phyloP scores from a whole-genome alignment of 805 yeast genomes.

The Saccharomycopsis selenospora region DNA sequence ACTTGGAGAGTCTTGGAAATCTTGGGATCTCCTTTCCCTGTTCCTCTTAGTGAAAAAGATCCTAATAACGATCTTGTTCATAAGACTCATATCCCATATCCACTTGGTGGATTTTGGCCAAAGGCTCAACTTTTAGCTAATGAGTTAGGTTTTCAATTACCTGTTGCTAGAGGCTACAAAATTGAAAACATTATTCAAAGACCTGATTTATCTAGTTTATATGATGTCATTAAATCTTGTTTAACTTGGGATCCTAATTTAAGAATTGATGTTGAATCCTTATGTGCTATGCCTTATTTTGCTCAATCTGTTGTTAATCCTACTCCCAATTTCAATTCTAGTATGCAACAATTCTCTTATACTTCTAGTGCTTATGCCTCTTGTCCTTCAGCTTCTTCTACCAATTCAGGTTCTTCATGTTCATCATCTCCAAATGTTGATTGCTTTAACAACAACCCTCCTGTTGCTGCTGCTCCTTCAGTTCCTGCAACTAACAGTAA shows the following conservation, averaged over 20 bases:
- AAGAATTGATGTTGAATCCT: slow-evolving; percentile 45
- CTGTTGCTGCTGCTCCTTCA: too few relatives aligned
- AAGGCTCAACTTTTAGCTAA: slow-evolving; percentile 49
- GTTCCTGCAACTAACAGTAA: neutral
- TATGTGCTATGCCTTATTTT: slow-evolving; percentile 51
- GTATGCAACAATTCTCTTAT: neutral
- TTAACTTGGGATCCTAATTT: slow-evolving; percentile 72
- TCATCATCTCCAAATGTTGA: neutral
- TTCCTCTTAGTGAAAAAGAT: slow-evolving; percentile 15
- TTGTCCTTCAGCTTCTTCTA: slow-evolving; percentile 2
- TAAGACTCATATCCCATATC: slow-evolving; percentile 32
- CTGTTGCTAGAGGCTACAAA: slow-evolving; percentile 44
- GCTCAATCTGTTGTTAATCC: slow-evolving; percentile 32
- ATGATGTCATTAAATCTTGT: slow-evolving; percentile 42
- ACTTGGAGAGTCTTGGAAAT: slow-evolving; percentile 56
- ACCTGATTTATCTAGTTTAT: slow-evolving; percentile 33
- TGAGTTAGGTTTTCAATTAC: slow-evolving; percentile 49
- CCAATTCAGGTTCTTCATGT: neutral
- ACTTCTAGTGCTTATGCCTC: neutral
- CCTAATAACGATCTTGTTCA: slow-evolving; percentile 19
- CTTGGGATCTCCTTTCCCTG: slow-evolving; percentile 62
- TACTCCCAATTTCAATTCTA: neutral
- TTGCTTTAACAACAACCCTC: neutral
- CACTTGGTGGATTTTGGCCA: slow-evolving; percentile 73
- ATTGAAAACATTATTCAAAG: slow-evolving; percentile 41